Percentiles rank a stretch among this genome's conserved stretches.
Evolutionary conservation across 371 early-diverging fungal species (phyloP).

Genomic region (Amoeboradix gromovi): DNA sequence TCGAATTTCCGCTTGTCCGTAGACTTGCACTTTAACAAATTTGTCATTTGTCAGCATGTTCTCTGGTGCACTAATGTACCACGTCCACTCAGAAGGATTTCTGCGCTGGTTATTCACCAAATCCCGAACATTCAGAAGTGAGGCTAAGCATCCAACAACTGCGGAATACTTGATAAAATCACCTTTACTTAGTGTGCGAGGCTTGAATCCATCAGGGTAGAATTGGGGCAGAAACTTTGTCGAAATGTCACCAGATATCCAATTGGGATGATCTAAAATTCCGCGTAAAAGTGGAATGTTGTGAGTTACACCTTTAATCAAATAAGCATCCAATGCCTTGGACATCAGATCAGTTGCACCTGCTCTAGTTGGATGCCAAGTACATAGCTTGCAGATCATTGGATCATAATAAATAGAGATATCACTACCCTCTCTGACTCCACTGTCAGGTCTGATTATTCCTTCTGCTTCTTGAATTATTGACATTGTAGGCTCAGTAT

Average conservation of each 20-base stretch:
- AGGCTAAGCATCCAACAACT: constrained; percentile 30
- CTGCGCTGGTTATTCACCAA: constrained; percentile 3
- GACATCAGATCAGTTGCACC: constrained; percentile 44
- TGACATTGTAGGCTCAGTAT: constrained; percentile 37
- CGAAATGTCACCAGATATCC: constrained; percentile 40
- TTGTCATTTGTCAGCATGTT: constrained; percentile 14
- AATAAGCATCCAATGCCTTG: constrained; percentile 52
- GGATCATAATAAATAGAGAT: constrained; percentile 86
- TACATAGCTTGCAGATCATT: constrained; percentile 82
- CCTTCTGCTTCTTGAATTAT: constrained; percentile 28
- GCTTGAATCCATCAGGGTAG: constrained; percentile 65
- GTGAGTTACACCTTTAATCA: constrained; percentile 43
- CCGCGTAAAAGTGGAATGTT: constrained; percentile 25
- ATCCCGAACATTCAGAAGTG: constrained; percentile 16
- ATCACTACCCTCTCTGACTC: constrained; percentile 61
- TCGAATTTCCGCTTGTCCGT: constrained; percentile 15
- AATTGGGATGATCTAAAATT: constrained; percentile 44
- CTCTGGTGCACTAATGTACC: constrained; percentile 21
- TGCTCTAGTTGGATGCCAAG: constrained; percentile 43
- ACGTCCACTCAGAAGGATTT: constrained; percentile 12
- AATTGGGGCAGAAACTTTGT: constrained; percentile 70
- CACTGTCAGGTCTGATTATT: constrained; percentile 58
- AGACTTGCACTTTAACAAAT: constrained; percentile 8
- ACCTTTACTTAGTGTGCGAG: constrained; percentile 20
- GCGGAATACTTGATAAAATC: constrained; percentile 27